These are phyloP conservation scores for Balamuthia mandrillaris DNA, from an alignment of 208 protist species.

Conservation along the genomic window DNA sequence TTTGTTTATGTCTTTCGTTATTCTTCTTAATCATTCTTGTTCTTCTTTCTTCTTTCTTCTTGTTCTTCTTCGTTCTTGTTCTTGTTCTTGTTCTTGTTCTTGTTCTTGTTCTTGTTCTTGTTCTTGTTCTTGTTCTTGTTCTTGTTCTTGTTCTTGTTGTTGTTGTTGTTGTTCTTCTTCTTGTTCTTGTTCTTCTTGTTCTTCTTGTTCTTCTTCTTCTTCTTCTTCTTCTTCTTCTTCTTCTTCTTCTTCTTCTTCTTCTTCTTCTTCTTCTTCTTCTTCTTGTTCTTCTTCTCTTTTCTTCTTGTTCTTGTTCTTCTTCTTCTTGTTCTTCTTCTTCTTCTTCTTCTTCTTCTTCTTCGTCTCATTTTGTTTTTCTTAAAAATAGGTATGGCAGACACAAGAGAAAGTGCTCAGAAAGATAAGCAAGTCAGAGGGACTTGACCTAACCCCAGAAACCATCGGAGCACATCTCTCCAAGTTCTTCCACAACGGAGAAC, in stretches of 20 bases:
- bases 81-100: not conserved
- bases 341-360: not conserved
- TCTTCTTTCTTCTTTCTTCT: not conserved
- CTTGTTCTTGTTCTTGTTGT: not conserved
- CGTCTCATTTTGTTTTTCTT: not conserved
- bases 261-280: not conserved
- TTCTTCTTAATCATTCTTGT: not conserved
- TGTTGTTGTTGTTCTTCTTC: not conserved
- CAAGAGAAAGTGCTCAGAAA: not conserved
- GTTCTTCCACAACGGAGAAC: conserved; percentile 7
- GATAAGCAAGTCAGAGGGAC: not conserved
- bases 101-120: not conserved
- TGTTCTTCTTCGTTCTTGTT: not conserved
- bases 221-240: not conserved
- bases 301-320: not conserved
- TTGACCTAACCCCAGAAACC: not conserved
- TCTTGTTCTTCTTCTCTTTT: not conserved
- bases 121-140: not conserved
- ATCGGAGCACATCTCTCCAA: not conserved
- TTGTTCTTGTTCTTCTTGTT: not conserved
- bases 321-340: not conserved
- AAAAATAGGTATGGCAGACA: not conserved
- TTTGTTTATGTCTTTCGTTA: not conserved
- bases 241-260: not conserved
- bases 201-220: not conserved